These are phyloP conservation scores for Nephelium lappaceum DNA, from an alignment of 345 rosid species.

Conservation along the genomic window DNA sequence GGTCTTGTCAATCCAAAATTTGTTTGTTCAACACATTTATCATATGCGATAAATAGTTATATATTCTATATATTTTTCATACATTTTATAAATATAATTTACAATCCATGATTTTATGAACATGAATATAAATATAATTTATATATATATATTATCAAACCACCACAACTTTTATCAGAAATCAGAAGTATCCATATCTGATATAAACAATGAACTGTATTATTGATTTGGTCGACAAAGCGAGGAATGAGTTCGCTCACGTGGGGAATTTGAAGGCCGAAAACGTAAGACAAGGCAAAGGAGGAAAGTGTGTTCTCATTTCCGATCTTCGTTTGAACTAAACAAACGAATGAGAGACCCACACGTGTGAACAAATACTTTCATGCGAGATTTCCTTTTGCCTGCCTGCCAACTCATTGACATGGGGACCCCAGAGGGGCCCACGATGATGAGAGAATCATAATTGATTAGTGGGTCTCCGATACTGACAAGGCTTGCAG, in stretches of 20 bases:
- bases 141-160: too few relatives aligned
- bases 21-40: too few relatives aligned
- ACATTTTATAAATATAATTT: too few relatives aligned
- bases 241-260: background rate
- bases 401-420: background rate
- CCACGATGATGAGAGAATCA: background rate
- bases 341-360: background rate
- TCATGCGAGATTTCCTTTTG: background rate
- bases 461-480: background rate
- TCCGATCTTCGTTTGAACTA: background rate
- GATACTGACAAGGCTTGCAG: background rate
- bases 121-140: too few relatives aligned
- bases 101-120: too few relatives aligned
- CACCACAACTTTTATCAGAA: too few relatives aligned
- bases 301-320: constrained; percentile 23
- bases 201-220: too few relatives aligned
- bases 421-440: background rate
- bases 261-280: background rate
- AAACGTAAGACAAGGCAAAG: background rate
- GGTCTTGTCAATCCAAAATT: too few relatives aligned
- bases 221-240: background rate
- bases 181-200: too few relatives aligned
- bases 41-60: too few relatives aligned
- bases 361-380: background rate
- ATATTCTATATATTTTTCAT: too few relatives aligned